These are phyloP conservation scores for Chlorella vulgaris DNA, from an alignment of 139 green algal species.

Conservation along the genomic window DNA sequence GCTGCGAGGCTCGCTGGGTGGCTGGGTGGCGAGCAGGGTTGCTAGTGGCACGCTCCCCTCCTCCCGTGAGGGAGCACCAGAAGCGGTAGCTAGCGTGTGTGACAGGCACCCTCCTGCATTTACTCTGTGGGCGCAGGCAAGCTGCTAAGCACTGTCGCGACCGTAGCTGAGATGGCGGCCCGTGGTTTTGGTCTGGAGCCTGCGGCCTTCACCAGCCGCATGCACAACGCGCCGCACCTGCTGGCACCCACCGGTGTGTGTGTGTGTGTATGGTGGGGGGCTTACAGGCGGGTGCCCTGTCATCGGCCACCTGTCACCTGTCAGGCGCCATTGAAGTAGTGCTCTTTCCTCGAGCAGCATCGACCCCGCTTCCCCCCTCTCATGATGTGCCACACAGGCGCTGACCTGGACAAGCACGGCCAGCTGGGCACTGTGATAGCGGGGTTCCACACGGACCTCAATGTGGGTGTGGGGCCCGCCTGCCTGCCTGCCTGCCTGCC, in stretches of 20 bases:
- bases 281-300: too few relatives aligned
- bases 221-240: constrained; percentile 86
- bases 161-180: constrained; percentile 62
- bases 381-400: constrained; percentile 25
- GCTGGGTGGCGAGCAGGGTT: too few relatives aligned
- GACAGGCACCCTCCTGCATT: too few relatives aligned
- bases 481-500: too few relatives aligned
- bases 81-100: too few relatives aligned
- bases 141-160: constrained; percentile 41
- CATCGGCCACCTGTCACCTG: not conserved
- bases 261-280: too few relatives aligned
- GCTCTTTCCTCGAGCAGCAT: too few relatives aligned
- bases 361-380: not conserved
- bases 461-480: not conserved
- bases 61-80: too few relatives aligned
- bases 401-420: constrained; percentile 68
- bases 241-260: constrained; percentile 87
- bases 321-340: not conserved
- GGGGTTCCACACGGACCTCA: constrained; percentile 83
- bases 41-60: too few relatives aligned
- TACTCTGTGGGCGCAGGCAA: not conserved
- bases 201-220: constrained; percentile 70
- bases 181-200: constrained; percentile 73
- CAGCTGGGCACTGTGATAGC: constrained; percentile 72
- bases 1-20: too few relatives aligned